Evolutionary conservation across 495 filamentous ascomycete species (phyloP).

Genomic region (Glonium stellatum): DNA sequence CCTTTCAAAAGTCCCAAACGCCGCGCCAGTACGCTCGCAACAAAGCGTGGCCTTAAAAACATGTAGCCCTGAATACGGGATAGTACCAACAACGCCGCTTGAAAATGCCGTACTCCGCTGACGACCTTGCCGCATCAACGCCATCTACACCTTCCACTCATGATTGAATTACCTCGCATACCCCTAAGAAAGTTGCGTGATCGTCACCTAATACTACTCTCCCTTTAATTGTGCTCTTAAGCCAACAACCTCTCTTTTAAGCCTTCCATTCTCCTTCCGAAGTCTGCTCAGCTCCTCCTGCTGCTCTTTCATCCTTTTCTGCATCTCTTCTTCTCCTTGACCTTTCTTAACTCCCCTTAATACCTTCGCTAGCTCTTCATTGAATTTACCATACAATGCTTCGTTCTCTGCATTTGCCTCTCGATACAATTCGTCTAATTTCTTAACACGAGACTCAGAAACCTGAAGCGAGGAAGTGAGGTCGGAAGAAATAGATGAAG

Average conservation of each 20-base stretch:
- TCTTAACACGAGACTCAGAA: constrained; percentile 68
- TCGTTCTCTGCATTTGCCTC: constrained; percentile 90
- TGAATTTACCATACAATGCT: constrained; percentile 87
- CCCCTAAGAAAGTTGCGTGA: not conserved
- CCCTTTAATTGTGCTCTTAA: constrained; percentile 14
- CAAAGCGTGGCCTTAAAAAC: not conserved
- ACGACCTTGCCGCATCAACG: too few relatives aligned
- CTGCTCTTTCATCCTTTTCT: constrained; percentile 56
- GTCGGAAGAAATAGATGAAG: constrained; percentile 57
- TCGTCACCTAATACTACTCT: not conserved
- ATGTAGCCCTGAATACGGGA: not conserved
- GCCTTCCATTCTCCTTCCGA: constrained; percentile 71
- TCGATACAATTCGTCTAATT: constrained; percentile 83
- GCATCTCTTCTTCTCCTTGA: constrained; percentile 65
- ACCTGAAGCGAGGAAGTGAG: constrained; percentile 61
- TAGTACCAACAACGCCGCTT: not conserved
- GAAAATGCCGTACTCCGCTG: not conserved
- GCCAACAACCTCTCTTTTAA: constrained; percentile 52
- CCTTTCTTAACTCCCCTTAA: constrained; percentile 64
- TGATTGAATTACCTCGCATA: not conserved
- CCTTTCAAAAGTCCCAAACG: not conserved
- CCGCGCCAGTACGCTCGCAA: not conserved
- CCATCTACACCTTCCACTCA: not conserved
- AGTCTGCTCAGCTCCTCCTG: constrained; percentile 62
- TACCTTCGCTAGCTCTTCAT: constrained; percentile 79